Base-by-base conservation (phyloP, 1,284 basidiomycete genomes). In the Somion occarium region DNA sequence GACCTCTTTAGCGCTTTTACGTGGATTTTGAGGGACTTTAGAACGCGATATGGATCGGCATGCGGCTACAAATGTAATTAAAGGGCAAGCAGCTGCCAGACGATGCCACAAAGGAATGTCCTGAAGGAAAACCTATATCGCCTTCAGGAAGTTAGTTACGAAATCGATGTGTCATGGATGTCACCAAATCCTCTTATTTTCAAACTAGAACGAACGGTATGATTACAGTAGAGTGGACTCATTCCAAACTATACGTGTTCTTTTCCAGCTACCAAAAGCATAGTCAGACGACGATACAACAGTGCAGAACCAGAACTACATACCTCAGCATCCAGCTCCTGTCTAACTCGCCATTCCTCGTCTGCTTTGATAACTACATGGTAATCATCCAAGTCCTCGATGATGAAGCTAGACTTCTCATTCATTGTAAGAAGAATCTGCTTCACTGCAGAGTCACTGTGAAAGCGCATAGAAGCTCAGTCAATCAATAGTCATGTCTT, bases 391-490 rank as follows among this genome's bases (percentile, higher is more conserved):
- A 94, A 66, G 60, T 95, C 92, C 62, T 93, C 86, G 52, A 93
- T 88, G 59, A 94, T 86, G 68, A 94, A 94, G 48, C 73, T 78
- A 13, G 78, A 70, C 60, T 78, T 82, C 67, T 92, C 88, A 66
- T 95, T 90, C 76, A 94, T 81, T 13, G 82, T 74, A 37, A 93
- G 74, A 24, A 93, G 75, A 50, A 94, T 93, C 65, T 94, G 91
- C 69, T 94, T 94, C 49, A 93, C 91, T 2, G 91, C 92, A 3
- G 91, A 82, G 65, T 94, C 91, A 62, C 92, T 93, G 61, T 18
- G n/a, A 34, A 15, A 7, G 30, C 7, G 15, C 30, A 34, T 34
- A 15, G 7, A 15, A 34, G 7, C 7, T 34, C 30, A 34, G 15
- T 34, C 30, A 19, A 23, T 20, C 20, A 26, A 15, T 38, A 22